Percentiles rank a stretch among this genome's conserved stretches.
Conservation (phyloP, 257 asterid species). For the Hygrophila difformis region DNA sequence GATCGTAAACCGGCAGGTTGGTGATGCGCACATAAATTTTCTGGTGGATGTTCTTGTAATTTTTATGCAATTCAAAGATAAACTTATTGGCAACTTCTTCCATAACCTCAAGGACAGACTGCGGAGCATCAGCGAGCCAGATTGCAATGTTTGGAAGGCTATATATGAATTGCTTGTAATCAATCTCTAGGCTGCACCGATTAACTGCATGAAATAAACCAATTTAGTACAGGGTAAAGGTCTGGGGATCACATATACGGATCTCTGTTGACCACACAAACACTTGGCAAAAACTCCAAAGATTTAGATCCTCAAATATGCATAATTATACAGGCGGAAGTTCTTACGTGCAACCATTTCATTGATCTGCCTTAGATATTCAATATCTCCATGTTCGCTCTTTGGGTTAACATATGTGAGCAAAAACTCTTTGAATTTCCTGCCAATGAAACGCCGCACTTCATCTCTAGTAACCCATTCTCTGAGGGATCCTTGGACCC, state of each 20-base stretch:
- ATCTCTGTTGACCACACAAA: too few species aligned
- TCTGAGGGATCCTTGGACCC: conserved; percentile 92
- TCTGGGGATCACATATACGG: too few species aligned
- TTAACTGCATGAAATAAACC: conserved; percentile 53
- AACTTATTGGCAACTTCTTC: conserved; percentile 94
- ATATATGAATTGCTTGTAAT: conserved; percentile 79
- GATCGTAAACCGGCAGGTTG: conserved; percentile 94
- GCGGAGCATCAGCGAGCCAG: conserved; percentile 99
- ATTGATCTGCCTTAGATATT: conserved; percentile 85
- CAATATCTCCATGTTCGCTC: conserved; percentile 73
- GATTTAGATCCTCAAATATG: neutral
- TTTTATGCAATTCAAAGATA: conserved; percentile 74
- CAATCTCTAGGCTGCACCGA: conserved; percentile 96
- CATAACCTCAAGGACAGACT: conserved; percentile 96
- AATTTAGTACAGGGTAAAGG: conserved; percentile 16
- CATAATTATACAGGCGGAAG: conserved; percentile 9
- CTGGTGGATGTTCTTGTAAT: conserved; percentile 84
- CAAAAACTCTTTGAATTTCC: conserved; percentile 83
- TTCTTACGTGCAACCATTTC: conserved; percentile 89
- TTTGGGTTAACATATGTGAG: conserved; percentile 74
- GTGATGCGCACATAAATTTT: conserved; percentile 79
- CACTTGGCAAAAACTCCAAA: neutral
- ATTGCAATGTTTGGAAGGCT: conserved; percentile 90
- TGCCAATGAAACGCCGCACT: conserved; percentile 88
- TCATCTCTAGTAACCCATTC: conserved; percentile 99